A percentile compares a stretch with the other conserved stretches of the same genome.
These are phyloP conservation scores for Escovopsis sp. DNA, from an alignment of 2,329 filamentous ascomycete species.

Conservation along the genomic window DNA sequence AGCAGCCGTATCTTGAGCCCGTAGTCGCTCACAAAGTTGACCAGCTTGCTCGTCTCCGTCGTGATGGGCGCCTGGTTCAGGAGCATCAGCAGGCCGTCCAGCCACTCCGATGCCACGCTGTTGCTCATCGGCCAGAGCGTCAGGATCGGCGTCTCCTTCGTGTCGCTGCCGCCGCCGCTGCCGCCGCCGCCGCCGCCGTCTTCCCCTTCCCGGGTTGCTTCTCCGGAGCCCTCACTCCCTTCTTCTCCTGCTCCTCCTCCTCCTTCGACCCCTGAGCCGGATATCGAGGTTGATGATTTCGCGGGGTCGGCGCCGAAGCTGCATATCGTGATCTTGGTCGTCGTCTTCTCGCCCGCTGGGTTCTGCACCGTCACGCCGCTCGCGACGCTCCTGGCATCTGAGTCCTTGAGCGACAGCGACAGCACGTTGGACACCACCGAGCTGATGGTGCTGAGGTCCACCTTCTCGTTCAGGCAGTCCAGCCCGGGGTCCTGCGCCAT, in stretches of 20 bases:
- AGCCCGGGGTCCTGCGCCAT: constrained; percentile 52
- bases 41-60: constrained; percentile 83
- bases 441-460: constrained; percentile 76
- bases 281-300: constrained; percentile 10
- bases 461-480: constrained; percentile 61
- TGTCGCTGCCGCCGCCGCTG: constrained; percentile 15
- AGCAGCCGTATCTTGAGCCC: constrained; percentile 83
- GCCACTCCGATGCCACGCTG: constrained; percentile 83
- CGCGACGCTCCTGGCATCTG: constrained; percentile 30
- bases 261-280: too few relatives aligned
- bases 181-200: too few relatives aligned
- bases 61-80: constrained; percentile 93
- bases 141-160: constrained; percentile 58
- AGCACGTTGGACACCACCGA: constrained; percentile 91
- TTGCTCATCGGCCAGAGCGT: constrained; percentile 71
- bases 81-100: constrained; percentile 89
- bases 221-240: too few relatives aligned
- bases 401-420: constrained; percentile 27
- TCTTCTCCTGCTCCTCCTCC: too few relatives aligned
- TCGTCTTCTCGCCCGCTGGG: constrained; percentile 27
- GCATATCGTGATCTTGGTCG: constrained; percentile 85
- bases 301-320: constrained; percentile 42
- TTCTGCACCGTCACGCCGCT: constrained; percentile 29
- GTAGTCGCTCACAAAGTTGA: constrained; percentile 75
- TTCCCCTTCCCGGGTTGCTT: too few relatives aligned